Evolutionary conservation across 306 rosid genomes (phyloP).

Genomic region (Acacia melanoxylon): DNA sequence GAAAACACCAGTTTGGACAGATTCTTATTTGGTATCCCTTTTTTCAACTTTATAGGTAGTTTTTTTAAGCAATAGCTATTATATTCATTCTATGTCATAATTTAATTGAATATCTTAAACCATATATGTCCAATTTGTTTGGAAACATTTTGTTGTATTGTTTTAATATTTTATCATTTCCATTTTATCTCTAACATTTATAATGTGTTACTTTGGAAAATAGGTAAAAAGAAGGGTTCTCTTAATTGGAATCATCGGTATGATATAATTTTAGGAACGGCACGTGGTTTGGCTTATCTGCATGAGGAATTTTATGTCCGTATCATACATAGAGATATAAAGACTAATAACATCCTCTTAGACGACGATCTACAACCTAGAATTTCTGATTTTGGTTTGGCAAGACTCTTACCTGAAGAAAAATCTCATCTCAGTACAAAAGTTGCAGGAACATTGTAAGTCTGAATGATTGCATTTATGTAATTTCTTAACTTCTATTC

Average conservation of each 20-base stretch:
- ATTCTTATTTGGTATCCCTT: background rate
- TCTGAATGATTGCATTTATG: background rate
- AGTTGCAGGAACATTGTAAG: background rate
- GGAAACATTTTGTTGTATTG: background rate
- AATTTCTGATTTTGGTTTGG: background rate
- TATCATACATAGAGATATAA: background rate
- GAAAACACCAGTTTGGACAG: background rate
- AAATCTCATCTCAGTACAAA: background rate
- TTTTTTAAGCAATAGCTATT: background rate
- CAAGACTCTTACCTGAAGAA: background rate
- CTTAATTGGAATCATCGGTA: background rate
- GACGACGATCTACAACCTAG: background rate
- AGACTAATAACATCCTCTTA: background rate
- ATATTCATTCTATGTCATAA: no score
- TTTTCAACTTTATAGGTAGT: background rate
- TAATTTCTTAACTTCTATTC: background rate
- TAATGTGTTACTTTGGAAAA: background rate
- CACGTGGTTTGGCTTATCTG: slow-evolving; percentile 58
- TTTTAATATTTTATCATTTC: background rate
- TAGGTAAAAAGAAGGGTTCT: slow-evolving; percentile 40
- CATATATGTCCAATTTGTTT: background rate
- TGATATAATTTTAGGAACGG: slow-evolving; percentile 47
- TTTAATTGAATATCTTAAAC: background rate
- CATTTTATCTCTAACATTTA: background rate
- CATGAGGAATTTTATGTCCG: slow-evolving; percentile 64